Percentiles rank a stretch among this genome's conserved stretches.
Conservation (phyloP, 2,329 filamentous ascomycete species). For the Xylaria polymorpha region DNA sequence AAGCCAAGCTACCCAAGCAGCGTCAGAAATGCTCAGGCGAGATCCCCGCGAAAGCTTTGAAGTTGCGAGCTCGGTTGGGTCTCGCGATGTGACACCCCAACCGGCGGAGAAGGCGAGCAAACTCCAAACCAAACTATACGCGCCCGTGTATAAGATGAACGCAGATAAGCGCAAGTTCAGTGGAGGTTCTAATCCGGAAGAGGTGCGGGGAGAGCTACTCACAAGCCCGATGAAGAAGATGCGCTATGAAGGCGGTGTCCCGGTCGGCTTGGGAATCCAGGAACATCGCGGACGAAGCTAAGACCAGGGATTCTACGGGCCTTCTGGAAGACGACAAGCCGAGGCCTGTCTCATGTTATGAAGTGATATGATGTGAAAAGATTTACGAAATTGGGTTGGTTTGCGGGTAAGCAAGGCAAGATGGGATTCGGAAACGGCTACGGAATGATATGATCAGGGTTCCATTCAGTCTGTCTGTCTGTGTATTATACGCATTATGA, state of each 20-base stretch:
- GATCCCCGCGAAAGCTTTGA: conserved; percentile 66
- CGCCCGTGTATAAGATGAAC: conserved; percentile 55
- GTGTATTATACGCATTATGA: conserved; percentile 31
- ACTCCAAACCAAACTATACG: conserved; percentile 64
- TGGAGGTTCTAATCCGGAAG: conserved; percentile 48
- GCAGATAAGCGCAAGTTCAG: conserved; percentile 65
- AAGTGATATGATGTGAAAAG: conserved; percentile 31
- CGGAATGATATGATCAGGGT: conserved; percentile 20
- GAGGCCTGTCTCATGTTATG: conserved; percentile 23
- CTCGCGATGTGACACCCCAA: conserved; percentile 58
- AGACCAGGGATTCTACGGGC: background rate
- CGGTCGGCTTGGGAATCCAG: conserved; percentile 66
- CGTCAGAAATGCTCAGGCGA: conserved; percentile 77
- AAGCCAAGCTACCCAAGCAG: conserved; percentile 82
- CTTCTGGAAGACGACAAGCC: background rate
- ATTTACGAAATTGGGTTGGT: conserved; percentile 29
- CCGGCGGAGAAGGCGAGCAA: conserved; percentile 60
- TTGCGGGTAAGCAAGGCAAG: background rate
- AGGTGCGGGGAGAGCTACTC: conserved; percentile 51
- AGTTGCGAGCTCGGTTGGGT: conserved; percentile 57
- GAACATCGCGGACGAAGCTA: conserved; percentile 31
- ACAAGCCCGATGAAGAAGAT: conserved; percentile 65
- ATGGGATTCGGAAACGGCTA: background rate
- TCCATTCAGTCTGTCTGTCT: conserved; percentile 7
- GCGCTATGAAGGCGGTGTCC: conserved; percentile 55